Evolutionary conservation across 2,329 filamentous ascomycete genomes (phyloP).

Genomic region (Fusarium coffeatum): DNA sequence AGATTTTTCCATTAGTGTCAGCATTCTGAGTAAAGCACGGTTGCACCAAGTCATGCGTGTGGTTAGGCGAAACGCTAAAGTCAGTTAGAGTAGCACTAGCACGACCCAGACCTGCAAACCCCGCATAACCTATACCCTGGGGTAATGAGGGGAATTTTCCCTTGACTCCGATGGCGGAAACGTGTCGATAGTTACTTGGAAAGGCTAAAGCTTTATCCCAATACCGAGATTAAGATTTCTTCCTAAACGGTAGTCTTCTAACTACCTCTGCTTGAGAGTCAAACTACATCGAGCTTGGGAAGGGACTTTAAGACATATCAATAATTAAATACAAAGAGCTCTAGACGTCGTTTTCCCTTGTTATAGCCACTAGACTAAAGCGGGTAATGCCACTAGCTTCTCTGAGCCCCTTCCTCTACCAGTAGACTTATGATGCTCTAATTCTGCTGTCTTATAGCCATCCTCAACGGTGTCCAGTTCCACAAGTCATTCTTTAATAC

Average conservation of each 20-base stretch:
- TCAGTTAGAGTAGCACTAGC: slow-evolving; percentile 2
- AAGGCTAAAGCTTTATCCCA: slow-evolving; percentile 2
- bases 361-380: no score
- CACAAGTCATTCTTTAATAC: no score
- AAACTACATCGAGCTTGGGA: no score
- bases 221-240: neutral
- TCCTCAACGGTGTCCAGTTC: no score
- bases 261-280: no score
- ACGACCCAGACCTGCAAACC: slow-evolving; percentile 4
- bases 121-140: slow-evolving; percentile 5
- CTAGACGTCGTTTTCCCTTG: no score
- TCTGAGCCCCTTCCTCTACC: no score
- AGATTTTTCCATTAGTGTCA: neutral
- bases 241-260: neutral
- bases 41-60: neutral
- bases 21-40: neutral
- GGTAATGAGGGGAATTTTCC: neutral
- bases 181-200: neutral
- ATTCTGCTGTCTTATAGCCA: no score
- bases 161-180: neutral
- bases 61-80: neutral
- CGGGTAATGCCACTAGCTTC: no score
- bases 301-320: no score
- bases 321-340: no score
- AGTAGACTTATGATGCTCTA: no score